These are phyloP conservation scores for Nevesoporus exiguus DNA, from an alignment of 768 basidiomycete genomes.

Conservation along the genomic window DNA sequence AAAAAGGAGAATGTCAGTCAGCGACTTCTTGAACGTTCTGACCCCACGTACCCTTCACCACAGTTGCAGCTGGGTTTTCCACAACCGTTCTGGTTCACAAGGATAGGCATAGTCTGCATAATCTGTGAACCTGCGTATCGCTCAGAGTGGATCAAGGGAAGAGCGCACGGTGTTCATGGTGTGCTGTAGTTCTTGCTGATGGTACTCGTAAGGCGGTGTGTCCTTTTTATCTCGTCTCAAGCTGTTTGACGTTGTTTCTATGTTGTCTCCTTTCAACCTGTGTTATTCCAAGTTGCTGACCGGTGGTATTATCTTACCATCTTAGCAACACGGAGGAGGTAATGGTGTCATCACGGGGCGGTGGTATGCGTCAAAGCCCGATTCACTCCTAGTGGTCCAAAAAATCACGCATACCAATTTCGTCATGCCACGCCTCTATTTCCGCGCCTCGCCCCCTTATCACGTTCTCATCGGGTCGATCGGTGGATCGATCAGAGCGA, in stretches of 20 bases:
- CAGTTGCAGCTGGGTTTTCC: conserved; percentile 1
- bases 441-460: not conserved
- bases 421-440: not conserved
- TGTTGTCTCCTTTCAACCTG: not conserved
- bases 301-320: not conserved
- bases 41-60: not conserved
- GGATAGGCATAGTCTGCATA: not conserved
- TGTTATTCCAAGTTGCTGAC: not conserved
- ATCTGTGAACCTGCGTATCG: not conserved
- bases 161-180: conserved; percentile 8
- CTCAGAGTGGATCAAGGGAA: not conserved
- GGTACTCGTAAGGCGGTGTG: not conserved
- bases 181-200: not conserved
- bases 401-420: not conserved
- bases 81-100: conserved; percentile 9
- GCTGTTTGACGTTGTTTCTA: not conserved
- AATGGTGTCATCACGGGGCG: too few relatives aligned
- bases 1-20: not conserved
- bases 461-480: not conserved
- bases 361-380: not conserved
- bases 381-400: not conserved
- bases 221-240: not conserved
- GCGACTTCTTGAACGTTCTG: not conserved
- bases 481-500: not conserved
- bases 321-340: too few relatives aligned